A percentile compares a stretch with the other conserved stretches of the same genome.
These are phyloP conservation scores for Tricholoma hemisulphureum DNA, from an alignment of 768 basidiomycete species.

Conservation along the genomic window DNA sequence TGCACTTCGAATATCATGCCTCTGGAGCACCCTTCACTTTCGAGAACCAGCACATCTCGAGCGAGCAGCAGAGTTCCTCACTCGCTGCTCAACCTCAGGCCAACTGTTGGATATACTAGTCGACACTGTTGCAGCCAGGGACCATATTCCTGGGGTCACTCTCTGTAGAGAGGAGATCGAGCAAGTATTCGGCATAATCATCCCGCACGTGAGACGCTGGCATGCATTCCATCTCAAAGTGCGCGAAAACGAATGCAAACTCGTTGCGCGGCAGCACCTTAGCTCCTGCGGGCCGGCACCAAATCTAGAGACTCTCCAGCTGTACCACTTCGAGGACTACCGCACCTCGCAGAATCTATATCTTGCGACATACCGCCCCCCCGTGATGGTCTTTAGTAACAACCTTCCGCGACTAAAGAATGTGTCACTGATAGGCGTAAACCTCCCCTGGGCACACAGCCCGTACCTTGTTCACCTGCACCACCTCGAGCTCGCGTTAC, in stretches of 20 bases:
- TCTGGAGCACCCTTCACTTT: slow-evolving; percentile 60
- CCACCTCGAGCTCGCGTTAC: slow-evolving; percentile 57
- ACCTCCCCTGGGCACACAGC: slow-evolving; percentile 55
- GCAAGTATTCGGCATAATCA: slow-evolving; percentile 42
- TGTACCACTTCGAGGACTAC: slow-evolving; percentile 66
- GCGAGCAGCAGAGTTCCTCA: slow-evolving; percentile 47
- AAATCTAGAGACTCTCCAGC: slow-evolving; percentile 55
- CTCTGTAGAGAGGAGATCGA: slow-evolving; percentile 52
- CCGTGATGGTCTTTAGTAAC: slow-evolving; percentile 57
- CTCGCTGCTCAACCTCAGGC: slow-evolving; percentile 25
- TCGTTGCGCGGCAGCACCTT: slow-evolving; percentile 48
- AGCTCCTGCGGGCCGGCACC: slow-evolving; percentile 52
- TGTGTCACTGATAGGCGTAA: slow-evolving; percentile 64
- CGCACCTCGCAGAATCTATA: slow-evolving; percentile 48
- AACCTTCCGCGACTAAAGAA: slow-evolving; percentile 49
- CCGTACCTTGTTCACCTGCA: slow-evolving; percentile 50
- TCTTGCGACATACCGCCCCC: slow-evolving; percentile 55
- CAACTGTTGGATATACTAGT: slow-evolving; percentile 53
- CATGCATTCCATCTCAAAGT: slow-evolving; percentile 60
- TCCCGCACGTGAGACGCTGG: slow-evolving; percentile 51
- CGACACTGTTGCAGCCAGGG: slow-evolving; percentile 50
- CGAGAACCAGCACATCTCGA: slow-evolving; percentile 48
- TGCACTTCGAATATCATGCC: slow-evolving; percentile 46
- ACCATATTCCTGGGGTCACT: slow-evolving; percentile 49
- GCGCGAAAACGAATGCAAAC: slow-evolving; percentile 58